phyloP scores from a whole-genome alignment of 208 protist genomes.

The Leishmania lainsoni region DNA sequence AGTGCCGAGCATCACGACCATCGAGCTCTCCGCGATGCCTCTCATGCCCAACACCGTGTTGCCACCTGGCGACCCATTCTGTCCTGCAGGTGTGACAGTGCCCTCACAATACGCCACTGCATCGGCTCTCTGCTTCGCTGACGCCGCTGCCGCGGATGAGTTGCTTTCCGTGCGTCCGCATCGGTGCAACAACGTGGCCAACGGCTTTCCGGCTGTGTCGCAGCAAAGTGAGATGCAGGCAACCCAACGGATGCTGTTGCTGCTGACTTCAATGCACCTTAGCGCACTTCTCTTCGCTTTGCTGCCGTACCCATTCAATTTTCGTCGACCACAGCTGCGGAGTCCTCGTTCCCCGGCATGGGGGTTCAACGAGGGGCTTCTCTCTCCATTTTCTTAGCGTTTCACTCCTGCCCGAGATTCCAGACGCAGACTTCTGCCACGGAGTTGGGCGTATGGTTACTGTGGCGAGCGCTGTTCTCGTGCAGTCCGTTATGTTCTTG shows the following conservation, averaged over 20 bases:
- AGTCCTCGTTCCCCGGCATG: not conserved
- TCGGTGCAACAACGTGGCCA: not conserved
- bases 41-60: constrained; percentile 52
- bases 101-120: constrained; percentile 41
- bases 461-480: not conserved
- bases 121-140: not conserved
- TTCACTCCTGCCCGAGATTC: not conserved
- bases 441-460: not conserved
- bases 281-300: not conserved
- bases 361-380: too few species aligned
- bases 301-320: not conserved
- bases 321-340: not conserved
- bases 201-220: not conserved
- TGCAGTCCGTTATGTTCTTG: not conserved
- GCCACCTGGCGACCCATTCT: constrained; percentile 60
- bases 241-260: not conserved
- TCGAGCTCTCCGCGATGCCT: constrained; percentile 44
- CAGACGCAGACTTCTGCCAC: not conserved
- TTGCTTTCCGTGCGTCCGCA: not conserved
- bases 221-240: constrained; percentile 3
- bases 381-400: too few species aligned
- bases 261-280: not conserved
- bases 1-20: constrained; percentile 10
- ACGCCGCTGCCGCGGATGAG: not conserved
- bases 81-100: constrained; percentile 53